Evolutionary conservation across 768 basidiomycete genomes (phyloP), one percentile per base, ranked within the genome.

Genomic region (Tricholoma furcatifolium): DNA sequence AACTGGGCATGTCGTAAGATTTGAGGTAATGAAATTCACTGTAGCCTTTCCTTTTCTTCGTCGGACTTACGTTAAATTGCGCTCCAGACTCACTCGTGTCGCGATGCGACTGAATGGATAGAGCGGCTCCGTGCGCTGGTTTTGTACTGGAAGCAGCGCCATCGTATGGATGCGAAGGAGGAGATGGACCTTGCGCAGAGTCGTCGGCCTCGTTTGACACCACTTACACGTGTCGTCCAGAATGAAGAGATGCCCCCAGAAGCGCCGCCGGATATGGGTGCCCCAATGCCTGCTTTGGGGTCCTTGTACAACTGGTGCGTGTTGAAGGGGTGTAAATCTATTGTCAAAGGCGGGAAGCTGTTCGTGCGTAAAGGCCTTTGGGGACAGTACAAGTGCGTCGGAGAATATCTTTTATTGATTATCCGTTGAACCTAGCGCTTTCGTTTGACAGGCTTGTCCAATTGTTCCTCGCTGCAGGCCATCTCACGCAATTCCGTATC

Each of bases 291-390:
- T 3, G 78, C 82, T 11, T 70, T 94, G 43, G 73, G 79, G 43
- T 73, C 78, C 0, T 67, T 93, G 41, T 94, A 90, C 76, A 89
- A 90, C 60, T 93, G 91, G 93, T 98, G 96, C 63, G 75, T 87
- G 2, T 65, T 95, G 55, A 81, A 88, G 34, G 84, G 82, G 1
- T 98, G 96, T 62, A 81, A 83, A 54, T 77, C 91, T 5, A 82
- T 95, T 43, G 65, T 85, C 36, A 85, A 85, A 62, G 76, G 82
- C 7, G 92, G 93, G 0, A 84, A 85, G 44, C 65, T 92, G 36
- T 94, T 82, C 60, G 79, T 84, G 64, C 80, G 86, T 60, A 78
- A 80, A 57, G 90, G 90, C 7, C 65, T 85, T 43, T 76, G 79
- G 54, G 88, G 88, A 20, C 85, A 85, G 69, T 98, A 88, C 73